Evolutionary conservation across 805 yeast species (phyloP), one percentile per base, ranked within the genome.

Genomic region (Saccharomycopsis sp.): DNA sequence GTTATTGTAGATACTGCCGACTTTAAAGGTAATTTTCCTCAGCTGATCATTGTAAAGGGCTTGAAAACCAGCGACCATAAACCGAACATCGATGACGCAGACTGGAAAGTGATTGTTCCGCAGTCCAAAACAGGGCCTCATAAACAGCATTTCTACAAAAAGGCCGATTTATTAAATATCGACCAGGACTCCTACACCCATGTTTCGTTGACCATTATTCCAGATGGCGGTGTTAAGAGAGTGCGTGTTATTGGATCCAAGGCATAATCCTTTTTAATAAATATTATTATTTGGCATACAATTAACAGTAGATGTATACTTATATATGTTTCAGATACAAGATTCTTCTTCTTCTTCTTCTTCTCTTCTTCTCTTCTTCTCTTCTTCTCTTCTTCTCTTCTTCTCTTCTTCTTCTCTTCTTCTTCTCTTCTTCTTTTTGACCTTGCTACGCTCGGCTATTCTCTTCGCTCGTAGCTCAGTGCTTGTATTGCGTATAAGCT

Each of bases 191-290:
- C 71, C 0, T 81, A 70, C 65, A 80, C 91, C 8, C 96, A 91
- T 69, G 88, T 91, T 34, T 83, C 84, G 66, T 71, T 93, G 64
- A 83, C 88, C 8, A 86, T 93, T 70, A 87, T 91, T 64, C 99
- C 99, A 22, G 99, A 93, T 69, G 99, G 99, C 54, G 99, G 99
- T 61, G 89, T 91, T 58, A 93, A 93, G 77, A 82, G 99, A 70
- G 73, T 93, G 44, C 81, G 96, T 64, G 94, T 92, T 25, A 81
- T 82, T 66, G 98, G 97, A 49, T 75, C 75, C 35, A 69, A 44
- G 12, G 49, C 49, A 5, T 44, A 44, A 44, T 17, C 5, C 12
- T 7, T 29, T 29, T 29, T 5, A 29, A 29, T 29, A 29, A 12
- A 7, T 29, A 29, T 29, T 7, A 7, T 7, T 29, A 29, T 29